These are phyloP conservation scores for Gyromitra esculenta DNA, from an alignment of 2,329 filamentous ascomycete genomes.

Conservation along the genomic window DNA sequence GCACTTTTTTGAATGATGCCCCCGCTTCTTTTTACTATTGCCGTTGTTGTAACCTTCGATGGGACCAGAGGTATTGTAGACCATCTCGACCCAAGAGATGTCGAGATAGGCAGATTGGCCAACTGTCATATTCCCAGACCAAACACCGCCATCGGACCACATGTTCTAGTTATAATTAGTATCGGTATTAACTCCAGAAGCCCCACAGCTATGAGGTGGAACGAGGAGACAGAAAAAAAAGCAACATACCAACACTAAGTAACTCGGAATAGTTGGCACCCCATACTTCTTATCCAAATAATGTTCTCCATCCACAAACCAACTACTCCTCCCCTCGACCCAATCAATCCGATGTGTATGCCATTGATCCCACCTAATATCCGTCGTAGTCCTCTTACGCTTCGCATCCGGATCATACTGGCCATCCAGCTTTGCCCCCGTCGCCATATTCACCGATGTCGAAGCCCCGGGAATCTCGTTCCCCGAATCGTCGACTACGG, in stretches of 20 bases:
- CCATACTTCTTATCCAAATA: slow-evolving; percentile 68
- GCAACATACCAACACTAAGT: slow-evolving; percentile 63
- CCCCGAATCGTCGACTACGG: slow-evolving; percentile 56
- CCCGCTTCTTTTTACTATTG: slow-evolving; percentile 16
- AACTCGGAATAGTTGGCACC: slow-evolving; percentile 66
- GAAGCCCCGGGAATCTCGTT: slow-evolving; percentile 49
- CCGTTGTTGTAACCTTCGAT: slow-evolving; percentile 13
- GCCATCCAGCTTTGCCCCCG: slow-evolving; percentile 29
- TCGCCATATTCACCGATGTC: slow-evolving; percentile 43
- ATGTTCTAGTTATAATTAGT: slow-evolving; percentile 62
- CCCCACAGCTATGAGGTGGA: not conserved
- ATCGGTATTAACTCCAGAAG: not conserved
- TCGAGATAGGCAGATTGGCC: slow-evolving; percentile 67
- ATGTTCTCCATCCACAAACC: slow-evolving; percentile 67
- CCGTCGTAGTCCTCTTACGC: not conserved
- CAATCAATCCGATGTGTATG: slow-evolving; percentile 71
- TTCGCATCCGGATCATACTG: slow-evolving; percentile 18
- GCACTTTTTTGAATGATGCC: slow-evolving; percentile 10
- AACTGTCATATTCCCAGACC: slow-evolving; percentile 69
- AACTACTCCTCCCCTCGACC: slow-evolving; percentile 66
- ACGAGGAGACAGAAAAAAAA: not conserved
- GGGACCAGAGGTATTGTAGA: slow-evolving; percentile 62
- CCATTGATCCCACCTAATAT: slow-evolving; percentile 66
- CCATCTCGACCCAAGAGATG: slow-evolving; percentile 71
- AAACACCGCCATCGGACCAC: slow-evolving; percentile 70